Base-by-base conservation (phyloP, 495 filamentous ascomycete genomes). In the Penicillium malachiteum region DNA sequence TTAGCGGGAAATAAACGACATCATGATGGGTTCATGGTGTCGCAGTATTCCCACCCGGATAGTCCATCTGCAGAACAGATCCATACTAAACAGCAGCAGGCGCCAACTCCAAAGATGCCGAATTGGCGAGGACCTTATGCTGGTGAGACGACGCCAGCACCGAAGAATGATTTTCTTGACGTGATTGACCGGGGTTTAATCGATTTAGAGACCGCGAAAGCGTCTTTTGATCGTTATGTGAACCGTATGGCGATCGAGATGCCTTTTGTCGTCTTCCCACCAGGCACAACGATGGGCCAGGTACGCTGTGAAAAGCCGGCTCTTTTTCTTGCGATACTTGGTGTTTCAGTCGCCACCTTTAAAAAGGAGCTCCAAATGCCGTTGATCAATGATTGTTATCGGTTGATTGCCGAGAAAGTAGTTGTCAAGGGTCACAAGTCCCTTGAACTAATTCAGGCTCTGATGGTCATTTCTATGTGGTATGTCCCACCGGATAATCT, bases 401-500 rank as follows among this genome's bases (percentile, higher is more conserved):
- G 79, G 54, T 70, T 83, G 26, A 83, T 94, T 42, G 90, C 88
- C 8, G 86, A 96, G 17, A 80, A 83, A 21, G 79, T 94, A 39
- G 81, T 95, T 52, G 72, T 89, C 33, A 82, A 82, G 33, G 90
- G 88, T 11, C 86, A 91, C 50, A 97, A 96, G 72, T 88, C 82
- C 7, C 72, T 97, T 10, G 93, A 97, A 62, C 71, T 97, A 1
- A 82, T 96, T 10, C 92, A 97, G 72, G 83, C 90, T 1, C 68
- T 97, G 10, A 75, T 90, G 34, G 73, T 96, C 17, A 75, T 78
- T 26, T 82, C 83, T 13, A 78, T 87, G 21, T 96, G 90, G 89
- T 96, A 96, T 60, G 86, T 82, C 58, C 88, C 90, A 14, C 91
- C 92, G 2, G 87, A 92, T 50, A 79, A 87, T 51, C 88, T 85